Percentiles rank a stretch among this genome's conserved stretches.
phyloP scores from a whole-genome alignment of 2,329 filamentous ascomycete species.

The Alternaria longipes region DNA sequence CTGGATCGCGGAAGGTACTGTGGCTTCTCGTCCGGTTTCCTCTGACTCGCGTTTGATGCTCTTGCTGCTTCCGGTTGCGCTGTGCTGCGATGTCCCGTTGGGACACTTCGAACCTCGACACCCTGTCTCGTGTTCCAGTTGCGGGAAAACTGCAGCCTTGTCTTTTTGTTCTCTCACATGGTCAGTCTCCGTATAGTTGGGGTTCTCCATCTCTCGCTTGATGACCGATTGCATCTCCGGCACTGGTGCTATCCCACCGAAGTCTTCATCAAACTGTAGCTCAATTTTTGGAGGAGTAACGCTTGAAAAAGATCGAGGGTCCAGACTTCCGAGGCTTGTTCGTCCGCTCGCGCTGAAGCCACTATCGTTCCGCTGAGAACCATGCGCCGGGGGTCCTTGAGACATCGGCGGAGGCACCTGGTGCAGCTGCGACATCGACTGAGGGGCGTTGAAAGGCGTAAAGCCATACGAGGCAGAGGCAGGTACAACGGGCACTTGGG shows the following conservation, averaged over 20 bases:
- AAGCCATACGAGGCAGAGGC: conserved; percentile 43
- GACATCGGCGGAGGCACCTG: conserved; percentile 35
- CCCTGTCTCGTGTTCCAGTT: conserved; percentile 34
- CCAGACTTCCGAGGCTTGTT: conserved; percentile 42
- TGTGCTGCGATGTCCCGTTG: conserved; percentile 46
- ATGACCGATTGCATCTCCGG: conserved; percentile 38
- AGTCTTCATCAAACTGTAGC: conserved; percentile 43
- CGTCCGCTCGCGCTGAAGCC: conserved; percentile 38
- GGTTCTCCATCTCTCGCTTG: conserved; percentile 41
- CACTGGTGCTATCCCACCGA: conserved; percentile 47
- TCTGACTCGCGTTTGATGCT: conserved; percentile 47
- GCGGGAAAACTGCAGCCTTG: conserved; percentile 31
- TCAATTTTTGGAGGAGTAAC: conserved; percentile 50
- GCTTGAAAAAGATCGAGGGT: conserved; percentile 43
- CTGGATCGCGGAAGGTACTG: conserved; percentile 22
- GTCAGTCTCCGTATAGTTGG: conserved; percentile 41
- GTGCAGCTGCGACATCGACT: conserved; percentile 42
- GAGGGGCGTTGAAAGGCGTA: conserved; percentile 51
- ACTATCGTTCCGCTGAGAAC: conserved; percentile 46
- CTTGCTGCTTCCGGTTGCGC: conserved; percentile 45
- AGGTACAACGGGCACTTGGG: conserved; percentile 34
- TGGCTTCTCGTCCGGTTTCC: conserved; percentile 33
- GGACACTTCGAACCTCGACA: conserved; percentile 45
- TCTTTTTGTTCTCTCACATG: conserved; percentile 43
- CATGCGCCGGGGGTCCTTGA: conserved; percentile 36